Evolutionary conservation across 164 flowering plant genomes (phyloP), one percentile per base, ranked within the genome.

Genomic region (Magnolia officinalis): DNA sequence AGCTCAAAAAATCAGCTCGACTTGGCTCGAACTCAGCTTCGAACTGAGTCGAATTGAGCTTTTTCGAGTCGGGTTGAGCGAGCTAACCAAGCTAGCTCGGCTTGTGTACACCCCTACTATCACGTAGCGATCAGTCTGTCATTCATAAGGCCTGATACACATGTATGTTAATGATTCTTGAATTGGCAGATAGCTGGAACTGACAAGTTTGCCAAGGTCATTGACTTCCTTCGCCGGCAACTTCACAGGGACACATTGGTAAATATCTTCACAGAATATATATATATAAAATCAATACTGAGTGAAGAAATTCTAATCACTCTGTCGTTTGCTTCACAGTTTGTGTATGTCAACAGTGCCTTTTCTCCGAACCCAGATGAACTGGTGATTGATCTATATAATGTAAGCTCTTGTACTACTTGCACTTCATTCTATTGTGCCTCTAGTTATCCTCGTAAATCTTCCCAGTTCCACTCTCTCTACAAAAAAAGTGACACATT

Each of bases 321-420:
- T 72, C 18, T 65, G 59, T 68, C 11, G 1, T 51, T 74, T 49
- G 2, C 26, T 66, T 71, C 24, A 37, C 82, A 92, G 94, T 96
- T 96, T 87, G 97, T 96, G 45, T 96, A 91, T 76, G 90, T 96
- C 65, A 94, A 94, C 88, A 94, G 97, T 82, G 96, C 99, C 49
- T 94, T 96, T 80, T 94, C 97, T 7, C 99, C 98, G 4, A 94
- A 90, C 78, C 97, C 98, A 13, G 98, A 94, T 83, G 97, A 96
- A 86, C 77, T 85, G 78, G 93, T 96, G 72, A 84, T 82, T 45
- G 98, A 94, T 85, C 88, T 96, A 3, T 96, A 85, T 65, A 87
- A 91, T 76, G 98, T 93, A 83, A 89, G 98, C 79, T 74, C 24
- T 73, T 69, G 8, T 29, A 19, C 4, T 29, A 14, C 61, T 55